phyloP scores from a whole-genome alignment of 371 early-diverging fungal genomes.

The Apophysomyces ossiformis region DNA sequence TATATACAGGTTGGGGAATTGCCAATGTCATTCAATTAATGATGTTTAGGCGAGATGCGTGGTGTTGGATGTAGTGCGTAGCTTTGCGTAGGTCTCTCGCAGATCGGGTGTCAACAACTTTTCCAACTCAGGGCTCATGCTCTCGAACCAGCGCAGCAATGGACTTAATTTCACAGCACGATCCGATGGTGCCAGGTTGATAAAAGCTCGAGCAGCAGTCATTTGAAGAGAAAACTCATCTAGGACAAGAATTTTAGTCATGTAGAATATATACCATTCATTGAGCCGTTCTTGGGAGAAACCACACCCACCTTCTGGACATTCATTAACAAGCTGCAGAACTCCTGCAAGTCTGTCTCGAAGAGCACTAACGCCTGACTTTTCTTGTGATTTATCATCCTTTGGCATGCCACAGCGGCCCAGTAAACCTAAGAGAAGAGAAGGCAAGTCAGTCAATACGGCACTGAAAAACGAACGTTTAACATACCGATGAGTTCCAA shows the following conservation, averaged over 20 bases:
- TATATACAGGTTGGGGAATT: neutral
- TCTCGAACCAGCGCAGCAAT: neutral
- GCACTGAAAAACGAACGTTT: too few relatives aligned
- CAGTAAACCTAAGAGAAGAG: neutral
- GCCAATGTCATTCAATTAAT: neutral
- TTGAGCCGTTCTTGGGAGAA: too few relatives aligned
- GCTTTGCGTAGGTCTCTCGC: neutral
- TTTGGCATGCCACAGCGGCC: constrained; percentile 4
- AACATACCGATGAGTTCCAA: constrained; percentile 22
- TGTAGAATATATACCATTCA: neutral
- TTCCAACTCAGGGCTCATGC: neutral
- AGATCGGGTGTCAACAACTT: neutral
- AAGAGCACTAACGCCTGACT: neutral
- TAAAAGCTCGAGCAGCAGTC: constrained; percentile 8
- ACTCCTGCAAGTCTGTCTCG: constrained; percentile 1
- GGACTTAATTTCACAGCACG: neutral
- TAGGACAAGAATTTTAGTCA: neutral
- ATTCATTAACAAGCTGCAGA: neutral
- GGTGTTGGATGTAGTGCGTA: neutral
- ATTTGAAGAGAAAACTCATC: constrained; percentile 14
- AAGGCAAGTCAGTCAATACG: neutral
- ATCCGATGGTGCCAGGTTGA: constrained; percentile 1
- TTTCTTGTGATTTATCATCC: constrained; percentile 1
- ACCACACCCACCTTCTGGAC: constrained; percentile 2
- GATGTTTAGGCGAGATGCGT: neutral